phyloP scores from a whole-genome alignment of 1,284 basidiomycete genomes.

The Inonotus obliquus region DNA sequence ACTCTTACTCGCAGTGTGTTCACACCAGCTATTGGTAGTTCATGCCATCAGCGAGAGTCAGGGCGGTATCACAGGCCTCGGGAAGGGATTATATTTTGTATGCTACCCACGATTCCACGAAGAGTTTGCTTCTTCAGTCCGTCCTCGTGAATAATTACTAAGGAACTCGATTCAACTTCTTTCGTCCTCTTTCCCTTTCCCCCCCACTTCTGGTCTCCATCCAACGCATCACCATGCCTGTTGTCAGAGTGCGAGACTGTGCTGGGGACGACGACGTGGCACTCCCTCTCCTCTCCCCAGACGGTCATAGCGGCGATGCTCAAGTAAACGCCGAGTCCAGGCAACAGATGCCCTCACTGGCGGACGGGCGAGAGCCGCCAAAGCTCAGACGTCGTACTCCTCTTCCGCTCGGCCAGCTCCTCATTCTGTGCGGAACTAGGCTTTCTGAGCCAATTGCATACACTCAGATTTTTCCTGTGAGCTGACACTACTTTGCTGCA shows the following conservation, averaged over 20 bases:
- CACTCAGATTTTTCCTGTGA: constrained; percentile 20
- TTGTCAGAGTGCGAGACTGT: not conserved
- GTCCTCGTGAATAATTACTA: too few relatives aligned
- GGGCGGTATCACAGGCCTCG: too few relatives aligned
- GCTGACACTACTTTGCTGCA: not conserved
- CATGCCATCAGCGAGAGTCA: too few relatives aligned
- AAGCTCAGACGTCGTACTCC: constrained; percentile 20
- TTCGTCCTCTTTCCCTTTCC: not conserved
- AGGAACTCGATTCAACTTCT: not conserved
- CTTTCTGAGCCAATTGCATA: constrained; percentile 28
- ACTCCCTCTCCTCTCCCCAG: constrained; percentile 9
- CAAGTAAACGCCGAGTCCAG: not conserved
- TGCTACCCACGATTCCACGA: not conserved
- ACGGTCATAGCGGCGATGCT: not conserved
- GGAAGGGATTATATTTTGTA: not conserved
- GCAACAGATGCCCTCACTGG: not conserved
- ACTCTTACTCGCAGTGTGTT: too few relatives aligned
- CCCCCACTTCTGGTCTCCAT: not conserved
- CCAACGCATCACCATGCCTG: not conserved
- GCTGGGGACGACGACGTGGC: constrained; percentile 4
- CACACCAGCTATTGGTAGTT: too few relatives aligned
- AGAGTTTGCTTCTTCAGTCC: too few relatives aligned
- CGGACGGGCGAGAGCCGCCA: constrained; percentile 1
- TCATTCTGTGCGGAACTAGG: constrained; percentile 23
- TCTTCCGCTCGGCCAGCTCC: constrained; percentile 23